Percentiles rank a stretch among this genome's conserved stretches.
phyloP scores from a whole-genome alignment of 2,329 filamentous ascomycete genomes.

The Pyrenophora graminea region DNA sequence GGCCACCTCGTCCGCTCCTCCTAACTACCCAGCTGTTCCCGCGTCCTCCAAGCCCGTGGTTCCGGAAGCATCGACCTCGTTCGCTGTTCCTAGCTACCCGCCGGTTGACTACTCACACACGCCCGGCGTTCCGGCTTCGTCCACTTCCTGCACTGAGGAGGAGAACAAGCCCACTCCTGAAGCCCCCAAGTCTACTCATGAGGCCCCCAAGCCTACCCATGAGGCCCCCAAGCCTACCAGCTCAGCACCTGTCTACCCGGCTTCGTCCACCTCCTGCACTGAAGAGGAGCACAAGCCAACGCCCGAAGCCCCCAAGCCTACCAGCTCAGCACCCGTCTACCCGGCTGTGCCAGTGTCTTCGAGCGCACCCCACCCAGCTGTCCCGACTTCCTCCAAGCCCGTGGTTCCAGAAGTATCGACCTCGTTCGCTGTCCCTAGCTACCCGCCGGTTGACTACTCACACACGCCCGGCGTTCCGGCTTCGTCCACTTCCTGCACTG shows the following conservation, averaged over 20 bases:
- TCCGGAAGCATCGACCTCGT: background rate
- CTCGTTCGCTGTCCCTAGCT: background rate
- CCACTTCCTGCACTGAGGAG: conserved; percentile 74
- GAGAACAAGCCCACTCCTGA: conserved; percentile 43
- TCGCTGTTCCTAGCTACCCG: no score
- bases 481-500: conserved; percentile 67
- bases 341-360: conserved; percentile 24
- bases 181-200: background rate
- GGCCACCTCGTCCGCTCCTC: conserved; percentile 9
- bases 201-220: no score
- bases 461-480: conserved; percentile 2
- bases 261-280: conserved; percentile 5
- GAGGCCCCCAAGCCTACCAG: no score
- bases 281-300: conserved; percentile 11
- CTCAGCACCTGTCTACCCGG: no score
- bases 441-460: background rate
- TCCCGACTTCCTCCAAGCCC: background rate
- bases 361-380: conserved; percentile 27
- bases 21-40: conserved; percentile 7
- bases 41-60: conserved; percentile 19
- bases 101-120: background rate
- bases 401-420: background rate
- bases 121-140: conserved; percentile 7
- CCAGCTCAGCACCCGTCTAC: conserved; percentile 6
- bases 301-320: conserved; percentile 6